Conservation (phyloP, 2,329 filamentous ascomycete species). For the Fusarium sp. region DNA sequence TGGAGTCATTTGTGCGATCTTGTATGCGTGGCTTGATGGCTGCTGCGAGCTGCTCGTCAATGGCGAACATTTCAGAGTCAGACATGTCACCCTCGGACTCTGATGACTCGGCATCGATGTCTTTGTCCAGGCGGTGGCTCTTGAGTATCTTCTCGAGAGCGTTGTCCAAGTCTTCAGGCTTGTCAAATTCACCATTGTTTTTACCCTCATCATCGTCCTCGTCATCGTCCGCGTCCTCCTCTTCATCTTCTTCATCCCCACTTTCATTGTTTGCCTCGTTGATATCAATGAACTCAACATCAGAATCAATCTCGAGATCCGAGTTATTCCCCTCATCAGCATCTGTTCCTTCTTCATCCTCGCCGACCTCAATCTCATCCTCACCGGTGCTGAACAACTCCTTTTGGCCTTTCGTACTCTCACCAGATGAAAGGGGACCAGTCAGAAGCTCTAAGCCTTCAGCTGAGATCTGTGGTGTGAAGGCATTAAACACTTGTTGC, state of each 20-base stretch:
- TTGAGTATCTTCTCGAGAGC: constrained; percentile 83
- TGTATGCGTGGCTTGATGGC: constrained; percentile 86
- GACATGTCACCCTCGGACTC: constrained; percentile 86
- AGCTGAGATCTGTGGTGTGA: constrained; percentile 79
- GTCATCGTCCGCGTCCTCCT: constrained; percentile 55
- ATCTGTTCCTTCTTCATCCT: constrained; percentile 56
- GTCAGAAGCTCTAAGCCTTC: constrained; percentile 75
- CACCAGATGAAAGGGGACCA: constrained; percentile 80
- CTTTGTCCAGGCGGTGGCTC: constrained; percentile 74
- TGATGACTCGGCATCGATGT: constrained; percentile 65
- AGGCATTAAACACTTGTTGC: constrained; percentile 87
- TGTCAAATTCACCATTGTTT: constrained; percentile 57
- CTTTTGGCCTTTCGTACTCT: constrained; percentile 85
- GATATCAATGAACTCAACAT: constrained; percentile 64
- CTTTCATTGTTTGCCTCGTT: constrained; percentile 57
- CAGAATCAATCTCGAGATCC: constrained; percentile 63
- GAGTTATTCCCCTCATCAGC: constrained; percentile 58
- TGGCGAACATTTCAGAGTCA: constrained; percentile 92
- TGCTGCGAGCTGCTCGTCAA: constrained; percentile 85
- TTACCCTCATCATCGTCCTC: constrained; percentile 57
- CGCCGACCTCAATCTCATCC: constrained; percentile 66
- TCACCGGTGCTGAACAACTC: constrained; percentile 83
- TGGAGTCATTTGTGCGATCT: constrained; percentile 68
- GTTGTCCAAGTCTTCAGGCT: constrained; percentile 71
- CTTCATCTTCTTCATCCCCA: constrained; percentile 59